Conservation (phyloP, 768 basidiomycete species). For the Russula earlei region DNA sequence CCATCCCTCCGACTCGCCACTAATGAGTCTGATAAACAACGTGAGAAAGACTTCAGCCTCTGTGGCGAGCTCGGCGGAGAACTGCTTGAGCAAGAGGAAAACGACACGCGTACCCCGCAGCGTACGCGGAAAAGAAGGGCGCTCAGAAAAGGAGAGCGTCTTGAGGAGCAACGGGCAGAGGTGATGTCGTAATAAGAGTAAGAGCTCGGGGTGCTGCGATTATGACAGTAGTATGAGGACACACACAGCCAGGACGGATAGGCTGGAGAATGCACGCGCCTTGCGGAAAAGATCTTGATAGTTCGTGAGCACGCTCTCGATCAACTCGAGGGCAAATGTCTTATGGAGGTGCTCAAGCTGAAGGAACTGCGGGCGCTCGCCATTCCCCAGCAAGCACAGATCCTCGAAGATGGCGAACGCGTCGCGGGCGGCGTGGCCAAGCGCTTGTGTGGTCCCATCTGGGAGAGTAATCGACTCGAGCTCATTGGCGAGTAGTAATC, state of each 20-base stretch:
- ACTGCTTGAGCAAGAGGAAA: constrained; percentile 88
- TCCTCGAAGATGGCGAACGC: constrained; percentile 88
- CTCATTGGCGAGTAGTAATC: constrained; percentile 27
- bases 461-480: constrained; percentile 48
- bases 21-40: constrained; percentile 4
- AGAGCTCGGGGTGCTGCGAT: constrained; percentile 65
- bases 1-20: neutral
- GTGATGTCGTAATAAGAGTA: constrained; percentile 81
- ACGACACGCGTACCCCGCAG: constrained; percentile 90
- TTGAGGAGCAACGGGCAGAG: constrained; percentile 87
- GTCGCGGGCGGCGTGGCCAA: constrained; percentile 74
- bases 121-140: constrained; percentile 76
- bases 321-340: constrained; percentile 93
- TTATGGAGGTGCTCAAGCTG: constrained; percentile 76
- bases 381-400: constrained; percentile 78
- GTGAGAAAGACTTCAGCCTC: constrained; percentile 49
- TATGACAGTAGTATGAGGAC: neutral
- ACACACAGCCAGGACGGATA: neutral
- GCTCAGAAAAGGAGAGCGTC: constrained; percentile 73
- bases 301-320: constrained; percentile 91
- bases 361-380: constrained; percentile 51
- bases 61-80: constrained; percentile 66
- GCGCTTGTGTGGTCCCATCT: constrained; percentile 49
- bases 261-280: constrained; percentile 46
- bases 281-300: constrained; percentile 80